Base-by-base conservation (phyloP, 2,329 filamentous ascomycete species). In the Volutella citrinella region DNA sequence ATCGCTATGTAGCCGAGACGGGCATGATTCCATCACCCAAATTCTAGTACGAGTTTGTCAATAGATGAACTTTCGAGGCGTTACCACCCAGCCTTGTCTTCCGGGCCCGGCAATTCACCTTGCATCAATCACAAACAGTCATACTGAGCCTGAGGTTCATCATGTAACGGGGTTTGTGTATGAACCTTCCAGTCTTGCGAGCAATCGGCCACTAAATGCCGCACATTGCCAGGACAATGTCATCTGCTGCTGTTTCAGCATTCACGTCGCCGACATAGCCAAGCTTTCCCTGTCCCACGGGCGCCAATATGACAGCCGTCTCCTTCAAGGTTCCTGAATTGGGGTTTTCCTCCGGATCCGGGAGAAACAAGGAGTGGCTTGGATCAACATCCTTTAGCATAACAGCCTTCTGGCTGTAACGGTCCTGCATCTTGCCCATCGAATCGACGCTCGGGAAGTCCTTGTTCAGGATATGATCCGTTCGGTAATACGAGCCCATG, bases 191-290 rank as follows among this genome's bases (percentile, higher is more conserved):
- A n/a, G n/a, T n/a, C n/a, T n/a, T n/a, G n/a, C n/a, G n/a, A n/a
- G n/a, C n/a, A n/a, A n/a, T n/a, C n/a, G n/a, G n/a, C n/a, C n/a
- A n/a, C n/a, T n/a, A n/a, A n/a, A n/a, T n/a, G n/a, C 51, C 43
- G 36, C 50, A 40, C 56, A 60, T 57, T 11, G 45, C 56, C 10
- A 58, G 46, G 22, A 57, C 30, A 13, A 48, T 49, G 8, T 29
- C 28, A 26, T 47, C 32, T n/a, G 49, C 52, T 7, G 41, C 51
- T 10, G 42, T 30, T 35, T 57, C 54, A 4, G 37, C 40, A 29
- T 50, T 51, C 11, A 54, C 45, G 28, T 60, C 56, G 22, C 55
- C 57, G 20, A 57, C 34, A 34, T 52, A 59, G n/a, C 55, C 51
- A 15, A 57, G 38, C 20, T 37, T 51, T 24, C 56, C 56, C 17